Conservation (phyloP, 495 filamentous ascomycete genomes). For the Cudoniella acicularis region DNA sequence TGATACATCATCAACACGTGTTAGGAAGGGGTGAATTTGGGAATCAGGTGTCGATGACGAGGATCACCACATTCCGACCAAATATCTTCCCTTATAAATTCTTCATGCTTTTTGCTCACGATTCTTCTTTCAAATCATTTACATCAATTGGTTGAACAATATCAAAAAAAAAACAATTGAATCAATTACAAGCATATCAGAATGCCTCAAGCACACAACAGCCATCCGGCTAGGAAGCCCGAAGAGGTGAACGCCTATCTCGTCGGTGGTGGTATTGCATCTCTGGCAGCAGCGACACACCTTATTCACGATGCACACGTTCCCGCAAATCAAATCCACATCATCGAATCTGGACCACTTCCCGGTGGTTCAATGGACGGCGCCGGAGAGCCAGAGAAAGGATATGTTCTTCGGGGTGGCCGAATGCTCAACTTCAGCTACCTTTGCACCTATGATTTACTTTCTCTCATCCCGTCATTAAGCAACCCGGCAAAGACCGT, state of each 20-base stretch:
- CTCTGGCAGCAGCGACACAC: slow-evolving; percentile 38
- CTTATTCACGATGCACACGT: slow-evolving; percentile 42
- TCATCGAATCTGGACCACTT: slow-evolving; percentile 33
- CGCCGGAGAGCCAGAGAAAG: slow-evolving; percentile 31
- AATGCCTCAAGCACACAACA: neutral
- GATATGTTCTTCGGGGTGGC: slow-evolving; percentile 38
- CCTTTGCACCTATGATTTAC: slow-evolving; percentile 32
- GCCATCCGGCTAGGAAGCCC: slow-evolving; percentile 21
- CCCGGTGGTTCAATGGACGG: slow-evolving; percentile 35
- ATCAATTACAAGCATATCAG: no score
- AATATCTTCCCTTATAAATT: neutral
- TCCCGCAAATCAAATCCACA: slow-evolving; percentile 36
- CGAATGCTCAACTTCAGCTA: slow-evolving; percentile 37
- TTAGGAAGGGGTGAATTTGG: neutral
- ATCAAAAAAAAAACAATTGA: no score
- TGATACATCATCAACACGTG: neutral
- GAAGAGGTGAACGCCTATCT: slow-evolving; percentile 34
- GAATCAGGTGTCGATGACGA: neutral
- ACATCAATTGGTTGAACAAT: no score
- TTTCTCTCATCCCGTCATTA: slow-evolving; percentile 34
- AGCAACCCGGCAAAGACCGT: slow-evolving; percentile 16
- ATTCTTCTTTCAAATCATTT: neutral
- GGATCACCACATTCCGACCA: neutral
- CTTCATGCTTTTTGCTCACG: neutral
- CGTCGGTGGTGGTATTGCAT: slow-evolving; percentile 40